Evolutionary conservation across 2,329 filamentous ascomycete species (phyloP).

Genomic region (Ascochyta clinopodiicola): DNA sequence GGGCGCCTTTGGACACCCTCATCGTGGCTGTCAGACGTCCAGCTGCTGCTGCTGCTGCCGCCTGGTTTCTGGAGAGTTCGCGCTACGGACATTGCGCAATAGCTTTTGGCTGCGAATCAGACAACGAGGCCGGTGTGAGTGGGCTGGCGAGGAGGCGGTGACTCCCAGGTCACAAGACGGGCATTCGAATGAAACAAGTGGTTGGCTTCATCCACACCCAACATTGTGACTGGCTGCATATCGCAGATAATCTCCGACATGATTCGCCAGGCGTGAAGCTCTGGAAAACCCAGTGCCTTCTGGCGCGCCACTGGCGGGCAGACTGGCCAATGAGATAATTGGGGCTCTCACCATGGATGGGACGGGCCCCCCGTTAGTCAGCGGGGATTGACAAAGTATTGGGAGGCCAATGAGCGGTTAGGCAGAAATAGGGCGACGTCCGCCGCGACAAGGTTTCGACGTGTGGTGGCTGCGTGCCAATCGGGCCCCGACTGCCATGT

Average conservation of each 20-base stretch:
- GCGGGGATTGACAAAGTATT: slow-evolving; percentile 36
- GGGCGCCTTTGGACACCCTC: slow-evolving; percentile 22
- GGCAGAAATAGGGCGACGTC: slow-evolving; percentile 23
- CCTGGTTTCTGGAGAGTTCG: slow-evolving; percentile 8
- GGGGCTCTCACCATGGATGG: slow-evolving; percentile 16
- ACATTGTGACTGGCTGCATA: slow-evolving; percentile 39
- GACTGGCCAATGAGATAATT: slow-evolving; percentile 20
- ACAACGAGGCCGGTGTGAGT: slow-evolving; percentile 20
- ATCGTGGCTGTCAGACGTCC: slow-evolving; percentile 12
- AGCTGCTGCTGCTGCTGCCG: slow-evolving; percentile 1
- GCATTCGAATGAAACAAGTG: slow-evolving; percentile 20
- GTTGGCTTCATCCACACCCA: slow-evolving; percentile 19
- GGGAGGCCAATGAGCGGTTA: slow-evolving; percentile 32
- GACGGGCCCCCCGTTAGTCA: slow-evolving; percentile 35
- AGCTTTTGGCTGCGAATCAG: background rate
- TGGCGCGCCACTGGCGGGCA: slow-evolving; percentile 37
- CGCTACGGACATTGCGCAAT: slow-evolving; percentile 2
- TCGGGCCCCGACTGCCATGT: slow-evolving; percentile 36
- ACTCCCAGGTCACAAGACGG: slow-evolving; percentile 35
- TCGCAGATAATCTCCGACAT: slow-evolving; percentile 39
- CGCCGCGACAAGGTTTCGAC: slow-evolving; percentile 20
- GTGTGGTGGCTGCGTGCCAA: slow-evolving; percentile 22
- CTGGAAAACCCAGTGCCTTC: slow-evolving; percentile 40
- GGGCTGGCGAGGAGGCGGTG: slow-evolving; percentile 23
- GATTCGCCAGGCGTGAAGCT: slow-evolving; percentile 41